Percentiles rank a stretch among this genome's conserved stretches.
phyloP scores from a whole-genome alignment of 2,329 filamentous ascomycete genomes.

The Leptographium wingfieldii region DNA sequence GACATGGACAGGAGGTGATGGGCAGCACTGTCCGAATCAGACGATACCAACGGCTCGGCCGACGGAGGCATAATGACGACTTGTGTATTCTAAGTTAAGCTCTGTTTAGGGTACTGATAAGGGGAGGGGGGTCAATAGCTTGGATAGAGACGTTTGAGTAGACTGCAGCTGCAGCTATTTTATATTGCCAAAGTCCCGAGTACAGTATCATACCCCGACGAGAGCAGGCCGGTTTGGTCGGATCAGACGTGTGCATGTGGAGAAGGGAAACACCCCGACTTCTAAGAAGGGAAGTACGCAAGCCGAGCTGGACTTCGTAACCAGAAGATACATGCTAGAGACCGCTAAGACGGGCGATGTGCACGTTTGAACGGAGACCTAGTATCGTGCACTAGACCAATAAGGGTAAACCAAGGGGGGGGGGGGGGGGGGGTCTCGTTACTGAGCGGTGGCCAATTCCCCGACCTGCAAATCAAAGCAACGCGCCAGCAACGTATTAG shows the following conservation, averaged over 20 bases:
- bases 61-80: constrained; percentile 8
- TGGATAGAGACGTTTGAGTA: not conserved
- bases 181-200: not conserved
- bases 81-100: no score
- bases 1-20: not conserved
- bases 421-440: not conserved
- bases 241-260: not conserved
- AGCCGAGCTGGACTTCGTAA: not conserved
- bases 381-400: not conserved
- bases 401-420: not conserved
- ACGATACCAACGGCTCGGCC: constrained; percentile 8
- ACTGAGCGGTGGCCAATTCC: not conserved
- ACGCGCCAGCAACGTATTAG: not conserved
- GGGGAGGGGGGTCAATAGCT: not conserved
- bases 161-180: not conserved
- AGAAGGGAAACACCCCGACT: not conserved
- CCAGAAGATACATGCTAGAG: not conserved
- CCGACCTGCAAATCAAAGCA: not conserved
- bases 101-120: no score
- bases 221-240: not conserved
- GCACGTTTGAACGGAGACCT: not conserved
- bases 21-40: not conserved
- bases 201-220: not conserved
- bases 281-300: not conserved
- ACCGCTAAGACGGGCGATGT: not conserved